Conservation (phyloP, 306 rosid species). For the Fragaria ananassa region DNA sequence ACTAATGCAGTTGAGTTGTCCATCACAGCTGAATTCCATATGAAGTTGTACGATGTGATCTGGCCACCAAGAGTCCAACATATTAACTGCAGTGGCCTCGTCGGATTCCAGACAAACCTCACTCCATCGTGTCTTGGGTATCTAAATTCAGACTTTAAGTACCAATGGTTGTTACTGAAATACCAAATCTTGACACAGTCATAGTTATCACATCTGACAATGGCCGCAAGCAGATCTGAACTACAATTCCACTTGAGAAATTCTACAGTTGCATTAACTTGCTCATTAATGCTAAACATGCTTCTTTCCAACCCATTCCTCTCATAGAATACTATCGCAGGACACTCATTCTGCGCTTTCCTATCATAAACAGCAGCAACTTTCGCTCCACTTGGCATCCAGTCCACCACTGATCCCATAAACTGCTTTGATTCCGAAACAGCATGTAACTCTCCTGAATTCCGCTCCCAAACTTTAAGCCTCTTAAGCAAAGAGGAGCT, state of each 20-base stretch:
- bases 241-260: conserved; percentile 87
- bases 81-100: conserved; percentile 66
- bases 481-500: conserved; percentile 36
- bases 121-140: conserved; percentile 60
- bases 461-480: conserved; percentile 86
- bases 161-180: conserved; percentile 93
- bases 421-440: conserved; percentile 67
- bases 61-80: conserved; percentile 89
- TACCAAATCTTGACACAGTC: conserved; percentile 78
- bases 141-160: conserved; percentile 78
- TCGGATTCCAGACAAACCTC: conserved; percentile 77
- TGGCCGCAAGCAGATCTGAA: conserved; percentile 93
- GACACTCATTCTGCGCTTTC: conserved; percentile 57
- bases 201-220: conserved; percentile 62
- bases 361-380: conserved; percentile 73
- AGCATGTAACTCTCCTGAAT: conserved; percentile 70
- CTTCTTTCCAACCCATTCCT: conserved; percentile 90
- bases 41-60: conserved; percentile 61
- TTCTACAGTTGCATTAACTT: conserved; percentile 45
- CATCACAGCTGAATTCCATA: conserved; percentile 73
- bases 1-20: conserved; percentile 73
- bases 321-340: conserved; percentile 76
- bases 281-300: conserved; percentile 63
- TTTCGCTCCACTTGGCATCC: conserved; percentile 99
- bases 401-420: conserved; percentile 64